Conservation (phyloP, 1,284 basidiomycete species). For the Coniferiporia weirii region DNA sequence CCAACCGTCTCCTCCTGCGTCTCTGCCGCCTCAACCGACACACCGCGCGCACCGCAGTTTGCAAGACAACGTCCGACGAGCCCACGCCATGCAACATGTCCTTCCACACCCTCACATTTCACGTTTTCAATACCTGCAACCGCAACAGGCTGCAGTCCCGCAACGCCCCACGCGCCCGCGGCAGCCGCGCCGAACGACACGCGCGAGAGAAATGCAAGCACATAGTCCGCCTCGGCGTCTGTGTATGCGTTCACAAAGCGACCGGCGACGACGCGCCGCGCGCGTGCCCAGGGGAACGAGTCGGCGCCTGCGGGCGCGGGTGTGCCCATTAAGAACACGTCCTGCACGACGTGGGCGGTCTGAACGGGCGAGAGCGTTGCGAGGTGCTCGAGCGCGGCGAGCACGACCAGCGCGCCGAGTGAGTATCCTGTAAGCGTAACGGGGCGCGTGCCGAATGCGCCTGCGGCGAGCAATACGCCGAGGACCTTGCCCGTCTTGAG, state of each 20-base stretch:
- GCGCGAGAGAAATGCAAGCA: slow-evolving; percentile 69
- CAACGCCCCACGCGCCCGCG: slow-evolving; percentile 59
- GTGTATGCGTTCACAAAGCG: slow-evolving; percentile 72
- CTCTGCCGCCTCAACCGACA: slow-evolving; percentile 35
- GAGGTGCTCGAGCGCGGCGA: slow-evolving; percentile 41
- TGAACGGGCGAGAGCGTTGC: slow-evolving; percentile 36
- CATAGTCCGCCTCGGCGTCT: slow-evolving; percentile 53
- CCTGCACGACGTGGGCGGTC: slow-evolving; percentile 56
- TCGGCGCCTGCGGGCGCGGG: slow-evolving; percentile 52
- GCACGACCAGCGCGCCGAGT: slow-evolving; percentile 50
- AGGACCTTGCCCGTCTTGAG: slow-evolving; percentile 52
- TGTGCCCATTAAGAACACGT: slow-evolving; percentile 71
- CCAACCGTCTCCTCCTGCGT: slow-evolving; percentile 28
- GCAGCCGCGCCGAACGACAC: slow-evolving; percentile 33
- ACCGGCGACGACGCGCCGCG: slow-evolving; percentile 61
- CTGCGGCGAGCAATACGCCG: slow-evolving; percentile 44
- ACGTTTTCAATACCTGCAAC: slow-evolving; percentile 71
- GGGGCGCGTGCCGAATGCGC: slow-evolving; percentile 52
- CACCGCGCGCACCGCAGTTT: slow-evolving; percentile 36
- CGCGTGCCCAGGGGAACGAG: slow-evolving; percentile 49
- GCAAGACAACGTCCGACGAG: slow-evolving; percentile 44
- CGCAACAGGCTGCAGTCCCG: slow-evolving; percentile 59
- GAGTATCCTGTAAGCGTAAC: slow-evolving; percentile 54
- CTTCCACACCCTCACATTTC: slow-evolving; percentile 46
- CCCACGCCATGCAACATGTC: slow-evolving; percentile 51